These are phyloP conservation scores for Nannochloris sp. DNA, from an alignment of 139 green algal species.

Conservation along the genomic window DNA sequence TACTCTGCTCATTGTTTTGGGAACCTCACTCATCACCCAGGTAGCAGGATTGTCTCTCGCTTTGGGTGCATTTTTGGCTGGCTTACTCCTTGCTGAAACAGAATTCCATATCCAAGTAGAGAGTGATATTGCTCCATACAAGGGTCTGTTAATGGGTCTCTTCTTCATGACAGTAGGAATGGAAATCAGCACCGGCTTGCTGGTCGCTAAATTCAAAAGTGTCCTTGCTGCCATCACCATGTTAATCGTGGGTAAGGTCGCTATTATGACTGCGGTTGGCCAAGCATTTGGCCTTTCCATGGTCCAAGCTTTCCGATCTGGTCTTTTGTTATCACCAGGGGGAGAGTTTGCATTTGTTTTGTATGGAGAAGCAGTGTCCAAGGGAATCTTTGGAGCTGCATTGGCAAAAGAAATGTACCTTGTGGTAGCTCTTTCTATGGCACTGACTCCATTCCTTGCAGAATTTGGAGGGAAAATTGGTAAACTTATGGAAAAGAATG, in stretches of 20 bases:
- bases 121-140: slow-evolving; percentile 95
- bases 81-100: slow-evolving; percentile 87
- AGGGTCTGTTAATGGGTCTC: slow-evolving; percentile 95
- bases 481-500: slow-evolving; percentile 64
- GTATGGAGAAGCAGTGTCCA: slow-evolving; percentile 78
- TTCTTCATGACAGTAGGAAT: slow-evolving; percentile 99
- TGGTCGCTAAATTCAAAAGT: slow-evolving; percentile 53
- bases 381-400: slow-evolving; percentile 39
- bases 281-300: slow-evolving; percentile 72
- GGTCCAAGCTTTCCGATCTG: slow-evolving; percentile 53
- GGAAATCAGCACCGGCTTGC: slow-evolving; percentile 60
- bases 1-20: slow-evolving; percentile 66
- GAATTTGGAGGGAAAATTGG: slow-evolving; percentile 67
- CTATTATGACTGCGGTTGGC: slow-evolving; percentile 71
- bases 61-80: slow-evolving; percentile 89
- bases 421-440: slow-evolving; percentile 94
- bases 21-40: slow-evolving; percentile 71
- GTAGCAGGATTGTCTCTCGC: slow-evolving; percentile 82
- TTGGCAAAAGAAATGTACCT: slow-evolving; percentile 86
- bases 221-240: slow-evolving; percentile 63
- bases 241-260: slow-evolving; percentile 75
- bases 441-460: slow-evolving; percentile 88
- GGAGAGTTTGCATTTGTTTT: slow-evolving; percentile 99
- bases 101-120: slow-evolving; percentile 96
- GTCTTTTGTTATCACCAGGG: slow-evolving; percentile 82